phyloP scores from a whole-genome alignment of 116 monocot species.

The Phalaenopsis hybrid region DNA sequence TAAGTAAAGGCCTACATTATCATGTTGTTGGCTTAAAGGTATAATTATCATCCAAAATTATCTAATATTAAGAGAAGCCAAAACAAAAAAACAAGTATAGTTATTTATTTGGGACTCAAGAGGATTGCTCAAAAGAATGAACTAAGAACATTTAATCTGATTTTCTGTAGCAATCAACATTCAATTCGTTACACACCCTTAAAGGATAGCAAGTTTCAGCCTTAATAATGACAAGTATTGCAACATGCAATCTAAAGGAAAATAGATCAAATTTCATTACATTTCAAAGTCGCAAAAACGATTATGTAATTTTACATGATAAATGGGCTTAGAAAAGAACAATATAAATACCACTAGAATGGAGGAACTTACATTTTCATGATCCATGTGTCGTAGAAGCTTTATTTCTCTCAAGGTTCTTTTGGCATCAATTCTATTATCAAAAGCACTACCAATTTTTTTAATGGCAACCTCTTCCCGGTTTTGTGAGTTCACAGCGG shows the following conservation, averaged over 20 bases:
- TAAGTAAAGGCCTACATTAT: too few relatives aligned
- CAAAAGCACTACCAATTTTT: slow-evolving; percentile 61
- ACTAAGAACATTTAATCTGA: too few relatives aligned
- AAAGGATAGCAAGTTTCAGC: background rate
- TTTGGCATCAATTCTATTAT: slow-evolving; percentile 54
- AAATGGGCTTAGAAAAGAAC: too few relatives aligned
- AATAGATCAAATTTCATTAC: background rate
- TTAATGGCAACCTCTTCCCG: slow-evolving; percentile 56
- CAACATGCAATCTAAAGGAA: background rate
- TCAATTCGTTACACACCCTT: too few relatives aligned
- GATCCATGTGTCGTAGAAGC: slow-evolving; percentile 55
- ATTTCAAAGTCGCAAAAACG: background rate
- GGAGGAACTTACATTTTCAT: slow-evolving; percentile 38
- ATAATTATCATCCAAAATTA: too few relatives aligned
- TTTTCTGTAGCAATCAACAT: too few relatives aligned
- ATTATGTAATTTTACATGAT: background rate
- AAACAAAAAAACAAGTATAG: too few relatives aligned
- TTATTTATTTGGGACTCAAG: too few relatives aligned
- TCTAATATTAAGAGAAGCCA: too few relatives aligned
- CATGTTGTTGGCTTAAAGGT: too few relatives aligned
- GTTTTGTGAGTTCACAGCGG: slow-evolving; percentile 45
- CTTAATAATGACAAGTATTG: background rate
- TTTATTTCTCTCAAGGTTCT: slow-evolving; percentile 61
- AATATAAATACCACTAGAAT: background rate
- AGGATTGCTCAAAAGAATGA: too few relatives aligned